Evolutionary conservation across 225 moss, liverwort and hornwort species (phyloP).

Genomic region (Marchantia paleacea): DNA sequence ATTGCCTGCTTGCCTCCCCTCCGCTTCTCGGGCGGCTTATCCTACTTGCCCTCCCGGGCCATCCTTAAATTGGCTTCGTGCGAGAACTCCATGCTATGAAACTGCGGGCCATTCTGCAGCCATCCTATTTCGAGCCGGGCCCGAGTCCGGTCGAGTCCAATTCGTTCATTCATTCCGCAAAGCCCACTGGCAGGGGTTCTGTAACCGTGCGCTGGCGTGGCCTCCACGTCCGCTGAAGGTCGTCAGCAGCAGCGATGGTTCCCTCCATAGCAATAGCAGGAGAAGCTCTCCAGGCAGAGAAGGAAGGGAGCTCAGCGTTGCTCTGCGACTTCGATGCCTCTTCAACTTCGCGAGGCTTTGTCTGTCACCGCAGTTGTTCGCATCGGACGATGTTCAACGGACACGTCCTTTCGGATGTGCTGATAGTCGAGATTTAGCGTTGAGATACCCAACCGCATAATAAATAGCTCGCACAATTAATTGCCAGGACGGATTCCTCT

Average conservation of each 20-base stretch:
- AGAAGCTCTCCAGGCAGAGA: not conserved
- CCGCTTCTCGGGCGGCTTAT: too few species aligned
- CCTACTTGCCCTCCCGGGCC: too few species aligned
- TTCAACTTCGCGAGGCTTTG: not conserved
- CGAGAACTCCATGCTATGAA: too few species aligned
- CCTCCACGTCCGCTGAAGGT: not conserved
- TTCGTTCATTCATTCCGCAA: not conserved
- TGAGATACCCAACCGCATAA: too few species aligned
- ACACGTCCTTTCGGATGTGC: slow-evolving; percentile 2
- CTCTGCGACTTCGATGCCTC: not conserved
- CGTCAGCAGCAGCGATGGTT: not conserved
- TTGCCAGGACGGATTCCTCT: too few species aligned
- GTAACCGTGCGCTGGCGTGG: slow-evolving; percentile 10
- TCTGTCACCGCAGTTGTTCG: not conserved
- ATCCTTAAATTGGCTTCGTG: too few species aligned
- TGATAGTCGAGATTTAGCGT: not conserved
- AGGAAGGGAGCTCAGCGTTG: not conserved
- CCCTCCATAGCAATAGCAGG: not conserved
- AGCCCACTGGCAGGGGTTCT: not conserved
- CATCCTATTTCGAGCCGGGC: too few species aligned
- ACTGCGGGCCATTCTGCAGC: too few species aligned
- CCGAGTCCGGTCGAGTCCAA: too few species aligned
- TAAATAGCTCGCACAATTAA: too few species aligned
- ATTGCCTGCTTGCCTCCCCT: too few species aligned
- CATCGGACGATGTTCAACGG: not conserved